Conservation (phyloP, 2,329 filamentous ascomycete species). For the Laburnicola sp. region DNA sequence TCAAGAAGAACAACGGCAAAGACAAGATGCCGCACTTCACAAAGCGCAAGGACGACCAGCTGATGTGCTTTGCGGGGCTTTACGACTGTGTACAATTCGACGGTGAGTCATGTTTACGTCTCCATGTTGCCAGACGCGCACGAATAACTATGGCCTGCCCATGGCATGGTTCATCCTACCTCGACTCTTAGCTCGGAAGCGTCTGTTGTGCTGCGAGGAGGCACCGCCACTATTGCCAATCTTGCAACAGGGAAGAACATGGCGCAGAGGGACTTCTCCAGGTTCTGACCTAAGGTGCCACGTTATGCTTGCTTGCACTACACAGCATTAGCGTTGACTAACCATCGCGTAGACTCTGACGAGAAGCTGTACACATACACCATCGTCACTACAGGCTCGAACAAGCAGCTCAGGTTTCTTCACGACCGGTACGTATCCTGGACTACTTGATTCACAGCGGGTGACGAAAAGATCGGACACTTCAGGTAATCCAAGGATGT, state of each 20-base stretch:
- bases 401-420: slow-evolving; percentile 78
- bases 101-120: slow-evolving; percentile 51
- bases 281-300: slow-evolving; percentile 22
- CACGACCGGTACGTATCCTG: slow-evolving; percentile 66
- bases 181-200: not conserved
- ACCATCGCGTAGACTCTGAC: slow-evolving; percentile 55
- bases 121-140: not conserved
- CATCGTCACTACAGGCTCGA: slow-evolving; percentile 88
- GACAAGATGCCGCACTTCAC: slow-evolving; percentile 85
- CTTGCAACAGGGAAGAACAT: slow-evolving; percentile 6
- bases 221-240: not conserved
- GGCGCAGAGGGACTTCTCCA: slow-evolving; percentile 17
- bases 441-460: not conserved
- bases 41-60: slow-evolving; percentile 75
- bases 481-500: too few relatives aligned
- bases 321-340: slow-evolving; percentile 21
- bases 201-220: slow-evolving; percentile 8
- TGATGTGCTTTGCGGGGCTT: slow-evolving; percentile 88
- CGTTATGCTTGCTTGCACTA: slow-evolving; percentile 22
- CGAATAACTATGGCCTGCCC: not conserved
- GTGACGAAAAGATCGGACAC: not conserved
- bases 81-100: slow-evolving; percentile 89
- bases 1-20: slow-evolving; percentile 74
- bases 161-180: not conserved
- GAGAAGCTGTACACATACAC: slow-evolving; percentile 85